Base-by-base conservation (phyloP, 2,329 filamentous ascomycete species). In the Colletotrichum sp. region DNA sequence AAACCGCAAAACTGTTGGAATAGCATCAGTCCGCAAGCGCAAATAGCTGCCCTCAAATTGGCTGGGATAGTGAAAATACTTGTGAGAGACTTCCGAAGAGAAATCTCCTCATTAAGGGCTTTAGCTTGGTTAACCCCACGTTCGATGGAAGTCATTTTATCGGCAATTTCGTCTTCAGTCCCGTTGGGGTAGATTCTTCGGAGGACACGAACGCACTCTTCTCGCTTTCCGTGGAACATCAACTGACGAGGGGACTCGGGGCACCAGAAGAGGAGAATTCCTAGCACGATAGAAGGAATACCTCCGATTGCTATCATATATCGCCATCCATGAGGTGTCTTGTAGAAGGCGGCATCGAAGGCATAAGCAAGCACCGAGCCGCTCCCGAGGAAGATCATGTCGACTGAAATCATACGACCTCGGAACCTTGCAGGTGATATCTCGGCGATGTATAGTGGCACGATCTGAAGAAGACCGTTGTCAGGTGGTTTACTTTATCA, bases 1-100 rank as follows among this genome's bases (percentile, higher is more conserved):
- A 77, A 76, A 4, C 78, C 77, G 52, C 76, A 79, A 16, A 78
- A 69, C 13, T 79, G 77, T 7, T 82, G 84, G 18, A 86, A 83
- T 2, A 84, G 86, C 86, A 88, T 88, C 14, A 87, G 75, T 2
- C 84, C 82, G 63, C 86, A 88, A 4, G 86, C 87, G 28, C 81
- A 80, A 34, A 87, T 78, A 7, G 87, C 79, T 1, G 86, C 85
- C 21, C 86, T 83, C 16, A 84, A 81, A 34, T 86, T 86, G 9
- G 80, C 75, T 0, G 82, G 82, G 7, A 82, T 80, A 3, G 77
- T 81, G 73, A 85, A 82, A 9, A 88, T 81, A 67, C 76, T 78
- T 34, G 69, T 70, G 7, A 79, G n/a, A 28, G 78, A 75, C 34
- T 77, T 79, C 24, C 74, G 69, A n/a, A 72, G 69, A 13, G 69